These are phyloP conservation scores for Porpolomopsis calyptriformis DNA, from an alignment of 768 basidiomycete genomes.

Conservation along the genomic window DNA sequence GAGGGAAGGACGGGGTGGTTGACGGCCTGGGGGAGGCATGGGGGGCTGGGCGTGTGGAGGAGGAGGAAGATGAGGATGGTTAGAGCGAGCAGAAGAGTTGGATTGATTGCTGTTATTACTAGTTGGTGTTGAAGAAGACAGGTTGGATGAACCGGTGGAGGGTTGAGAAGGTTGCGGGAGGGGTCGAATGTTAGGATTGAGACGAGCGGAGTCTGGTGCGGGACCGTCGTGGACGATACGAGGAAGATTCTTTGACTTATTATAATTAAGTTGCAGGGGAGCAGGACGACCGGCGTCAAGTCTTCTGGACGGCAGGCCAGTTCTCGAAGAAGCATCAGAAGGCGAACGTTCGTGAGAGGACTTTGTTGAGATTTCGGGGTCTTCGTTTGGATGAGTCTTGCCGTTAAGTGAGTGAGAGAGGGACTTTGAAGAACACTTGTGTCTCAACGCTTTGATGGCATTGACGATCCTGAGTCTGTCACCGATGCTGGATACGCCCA, in stretches of 20 bases:
- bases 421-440: constrained; percentile 31
- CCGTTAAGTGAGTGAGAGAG: constrained; percentile 7
- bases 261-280: constrained; percentile 62
- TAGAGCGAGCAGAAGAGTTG: constrained; percentile 32
- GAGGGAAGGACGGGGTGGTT: constrained; percentile 22
- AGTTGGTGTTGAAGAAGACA: constrained; percentile 24
- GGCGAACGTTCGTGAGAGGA: constrained; percentile 1
- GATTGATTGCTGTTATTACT: constrained; percentile 8
- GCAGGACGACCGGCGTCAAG: constrained; percentile 56
- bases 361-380: neutral
- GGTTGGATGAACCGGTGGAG: constrained; percentile 16
- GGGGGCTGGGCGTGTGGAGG: constrained; percentile 60
- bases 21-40: constrained; percentile 32
- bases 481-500: constrained; percentile 82
- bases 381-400: neutral
- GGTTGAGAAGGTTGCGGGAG: constrained; percentile 37
- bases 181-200: constrained; percentile 31
- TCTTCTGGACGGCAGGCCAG: constrained; percentile 11
- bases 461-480: constrained; percentile 82
- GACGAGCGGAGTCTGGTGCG: constrained; percentile 45
- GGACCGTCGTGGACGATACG: constrained; percentile 55
- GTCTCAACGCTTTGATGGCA: constrained; percentile 71
- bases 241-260: constrained; percentile 54
- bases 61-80: constrained; percentile 60
- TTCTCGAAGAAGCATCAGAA: neutral